Conservation (phyloP, 2,329 filamentous ascomycete species). For the Huntiella bhutanensis region DNA sequence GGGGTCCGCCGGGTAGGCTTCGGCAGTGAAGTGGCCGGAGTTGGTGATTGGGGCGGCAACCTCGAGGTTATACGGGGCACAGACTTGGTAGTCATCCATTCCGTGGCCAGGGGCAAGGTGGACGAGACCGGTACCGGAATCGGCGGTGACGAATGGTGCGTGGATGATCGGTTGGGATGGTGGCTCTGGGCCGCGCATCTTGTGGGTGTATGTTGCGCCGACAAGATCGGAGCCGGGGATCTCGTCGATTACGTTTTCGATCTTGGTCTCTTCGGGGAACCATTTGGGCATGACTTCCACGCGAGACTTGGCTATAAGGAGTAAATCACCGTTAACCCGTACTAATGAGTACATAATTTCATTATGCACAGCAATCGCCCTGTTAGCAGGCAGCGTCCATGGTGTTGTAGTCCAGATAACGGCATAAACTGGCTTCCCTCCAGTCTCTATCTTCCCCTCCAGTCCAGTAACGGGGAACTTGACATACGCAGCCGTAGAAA, state of each 20-base stretch:
- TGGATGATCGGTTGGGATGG: constrained; percentile 52
- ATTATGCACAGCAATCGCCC: constrained; percentile 63
- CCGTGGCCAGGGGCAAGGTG: constrained; percentile 89
- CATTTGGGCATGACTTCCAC: constrained; percentile 36
- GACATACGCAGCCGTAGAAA: constrained; percentile 58
- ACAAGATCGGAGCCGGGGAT: constrained; percentile 48
- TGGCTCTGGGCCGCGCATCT: constrained; percentile 41
- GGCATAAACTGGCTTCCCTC: constrained; percentile 41
- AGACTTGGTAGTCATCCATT: constrained; percentile 86
- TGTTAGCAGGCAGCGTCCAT: constrained; percentile 90
- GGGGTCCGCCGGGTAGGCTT: constrained; percentile 56
- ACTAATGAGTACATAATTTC: constrained; percentile 58
- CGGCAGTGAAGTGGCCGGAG: constrained; percentile 59
- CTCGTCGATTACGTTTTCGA: constrained; percentile 30
- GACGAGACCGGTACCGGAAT: constrained; percentile 88
- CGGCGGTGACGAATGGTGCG: constrained; percentile 73
- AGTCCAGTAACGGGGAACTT: constrained; percentile 47
- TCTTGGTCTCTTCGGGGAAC: constrained; percentile 27
- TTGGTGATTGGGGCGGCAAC: constrained; percentile 72
- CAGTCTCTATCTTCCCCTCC: constrained; percentile 7
- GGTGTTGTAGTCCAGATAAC: constrained; percentile 98
- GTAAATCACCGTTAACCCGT: constrained; percentile 36
- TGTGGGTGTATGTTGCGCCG: constrained; percentile 49
- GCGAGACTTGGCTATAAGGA: constrained; percentile 51
- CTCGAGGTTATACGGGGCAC: constrained; percentile 47